Conservation (phyloP, 257 asterid species). For the Solanum neorickii region DNA sequence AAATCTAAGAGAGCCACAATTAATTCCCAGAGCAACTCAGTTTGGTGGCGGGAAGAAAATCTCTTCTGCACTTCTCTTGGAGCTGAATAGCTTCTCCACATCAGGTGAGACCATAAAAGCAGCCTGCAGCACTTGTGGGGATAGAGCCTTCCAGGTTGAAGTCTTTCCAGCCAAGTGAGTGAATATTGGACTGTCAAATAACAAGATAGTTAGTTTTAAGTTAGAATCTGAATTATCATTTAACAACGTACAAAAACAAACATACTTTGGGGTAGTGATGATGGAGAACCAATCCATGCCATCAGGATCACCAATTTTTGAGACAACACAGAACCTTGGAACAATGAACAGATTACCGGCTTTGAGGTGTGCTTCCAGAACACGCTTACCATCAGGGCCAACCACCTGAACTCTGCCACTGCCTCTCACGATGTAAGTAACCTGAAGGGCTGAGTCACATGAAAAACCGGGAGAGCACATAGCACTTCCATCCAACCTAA, state of each 20-base stretch:
- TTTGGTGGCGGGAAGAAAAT: constrained; percentile 80
- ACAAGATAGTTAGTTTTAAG: not conserved
- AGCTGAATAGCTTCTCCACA: constrained; percentile 53
- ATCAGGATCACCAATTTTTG: constrained; percentile 68
- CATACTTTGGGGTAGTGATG: constrained; percentile 36
- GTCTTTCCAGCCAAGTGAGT: constrained; percentile 57
- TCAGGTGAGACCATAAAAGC: constrained; percentile 44
- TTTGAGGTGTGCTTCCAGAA: constrained; percentile 43
- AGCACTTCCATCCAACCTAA: constrained; percentile 60
- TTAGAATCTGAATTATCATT: too few species aligned
- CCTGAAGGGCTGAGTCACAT: constrained; percentile 83
- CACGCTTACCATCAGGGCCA: constrained; percentile 69
- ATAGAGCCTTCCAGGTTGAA: constrained; percentile 53
- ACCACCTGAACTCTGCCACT: constrained; percentile 80
- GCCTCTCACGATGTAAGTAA: constrained; percentile 74
- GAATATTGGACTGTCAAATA: constrained; percentile 43
- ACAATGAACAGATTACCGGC: constrained; percentile 68
- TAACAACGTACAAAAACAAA: not conserved
- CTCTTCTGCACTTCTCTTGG: constrained; percentile 62
- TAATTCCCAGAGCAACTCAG: not conserved
- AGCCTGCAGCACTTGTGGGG: constrained; percentile 54
- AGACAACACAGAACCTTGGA: constrained; percentile 70
- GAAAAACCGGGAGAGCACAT: constrained; percentile 96
- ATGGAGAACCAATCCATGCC: constrained; percentile 95
- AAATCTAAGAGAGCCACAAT: not conserved